Evolutionary conservation across 257 asterid species (phyloP), one percentile per base, ranked within the genome.

Genomic region (Solanum corneliomulleri): DNA sequence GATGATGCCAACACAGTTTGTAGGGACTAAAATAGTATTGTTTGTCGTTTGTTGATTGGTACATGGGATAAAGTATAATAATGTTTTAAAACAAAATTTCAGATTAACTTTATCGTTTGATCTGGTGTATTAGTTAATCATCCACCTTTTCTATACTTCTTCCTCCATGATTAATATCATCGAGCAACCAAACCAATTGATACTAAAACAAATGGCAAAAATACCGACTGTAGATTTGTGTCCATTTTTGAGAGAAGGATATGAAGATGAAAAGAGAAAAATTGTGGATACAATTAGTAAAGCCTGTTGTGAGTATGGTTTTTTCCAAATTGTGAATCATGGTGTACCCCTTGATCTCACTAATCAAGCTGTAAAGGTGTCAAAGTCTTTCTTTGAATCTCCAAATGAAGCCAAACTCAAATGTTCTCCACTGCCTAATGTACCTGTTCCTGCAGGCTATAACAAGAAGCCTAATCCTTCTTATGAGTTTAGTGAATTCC

Each of bases 391-490:
- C 86, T 92, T 94, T 49, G 89, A 56, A 12, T 82, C 87, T 70
- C 80, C 94, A 4, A 88, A 58, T 29, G 93, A 89, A 39, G 93
- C 89, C 84, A 94, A 94, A 90, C 85, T 89, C 72, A 86, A 91
- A 69, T 89, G 68, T 29, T 42, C 83, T 12, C 89, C 92, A 9
- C 9, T 66, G 71, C 23, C 90, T 33, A 88, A 76, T 9, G 90
- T 90, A 33, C 94, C 92, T 39, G 82, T 93, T 39, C 95, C 92
- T 27, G 93, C 92, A 2, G 95, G 94, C 81, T 93, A 93, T n/a
- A 87, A 86, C 81, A 93, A 88, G 91, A 92, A 91, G 85, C 92
- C 92, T 49, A 91, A 85, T 37, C 88, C 68, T 7, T 88, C 92
- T 25, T 58, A 90, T 37, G 94, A 92, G 39, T 90, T 89, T 92